These are phyloP conservation scores for Cadophora luteo-olivacea DNA, from an alignment of 2,329 filamentous ascomycete species.

Conservation along the genomic window DNA sequence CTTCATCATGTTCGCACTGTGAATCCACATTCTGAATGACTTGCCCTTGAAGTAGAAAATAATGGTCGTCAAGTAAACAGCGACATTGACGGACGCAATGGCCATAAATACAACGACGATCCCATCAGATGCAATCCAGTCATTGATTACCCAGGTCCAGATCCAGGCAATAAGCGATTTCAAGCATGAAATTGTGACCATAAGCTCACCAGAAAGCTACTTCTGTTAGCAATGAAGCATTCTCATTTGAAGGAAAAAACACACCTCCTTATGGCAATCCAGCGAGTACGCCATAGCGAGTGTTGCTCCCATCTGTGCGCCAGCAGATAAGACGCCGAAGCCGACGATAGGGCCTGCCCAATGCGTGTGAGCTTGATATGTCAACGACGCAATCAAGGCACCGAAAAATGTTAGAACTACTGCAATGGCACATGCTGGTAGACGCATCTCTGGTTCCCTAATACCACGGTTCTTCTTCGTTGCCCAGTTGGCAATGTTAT, in stretches of 20 bases:
- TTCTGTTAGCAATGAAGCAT: constrained; percentile 39
- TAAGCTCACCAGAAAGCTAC: constrained; percentile 40
- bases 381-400: constrained; percentile 34
- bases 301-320: neutral
- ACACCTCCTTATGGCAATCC: neutral
- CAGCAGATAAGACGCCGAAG: constrained; percentile 34
- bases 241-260: constrained; percentile 35
- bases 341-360: constrained; percentile 40
- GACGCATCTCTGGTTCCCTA: constrained; percentile 63
- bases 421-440: constrained; percentile 48
- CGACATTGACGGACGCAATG: constrained; percentile 31
- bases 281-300: neutral
- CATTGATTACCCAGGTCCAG: constrained; percentile 39
- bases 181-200: constrained; percentile 43
- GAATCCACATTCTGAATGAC: constrained; percentile 32
- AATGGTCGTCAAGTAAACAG: constrained; percentile 26
- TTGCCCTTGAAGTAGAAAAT: constrained; percentile 34
- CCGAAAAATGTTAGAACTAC: constrained; percentile 40
- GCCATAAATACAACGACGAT: constrained; percentile 31
- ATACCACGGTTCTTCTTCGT: constrained; percentile 60
- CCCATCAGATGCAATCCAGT: constrained; percentile 31
- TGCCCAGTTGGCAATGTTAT: constrained; percentile 43
- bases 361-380: constrained; percentile 38
- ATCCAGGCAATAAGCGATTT: constrained; percentile 43
- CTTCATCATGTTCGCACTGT: constrained; percentile 24